phyloP scores from a whole-genome alignment of 176 grass and related monocot genomes.

The Raddia distichophylla region DNA sequence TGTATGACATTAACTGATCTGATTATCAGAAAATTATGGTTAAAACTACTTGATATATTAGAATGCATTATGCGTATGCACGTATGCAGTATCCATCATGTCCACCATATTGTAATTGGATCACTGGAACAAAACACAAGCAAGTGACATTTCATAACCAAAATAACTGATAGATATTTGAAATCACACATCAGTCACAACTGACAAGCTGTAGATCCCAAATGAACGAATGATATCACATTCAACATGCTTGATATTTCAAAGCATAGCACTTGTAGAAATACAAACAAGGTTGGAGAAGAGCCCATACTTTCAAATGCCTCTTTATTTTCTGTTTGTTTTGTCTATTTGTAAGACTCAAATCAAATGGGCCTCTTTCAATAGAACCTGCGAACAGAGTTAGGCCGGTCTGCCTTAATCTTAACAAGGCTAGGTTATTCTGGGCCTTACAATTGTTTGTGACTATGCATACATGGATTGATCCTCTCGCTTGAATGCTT shows the following conservation, averaged over 20 bases:
- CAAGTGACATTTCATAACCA: neutral
- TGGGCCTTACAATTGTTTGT: neutral
- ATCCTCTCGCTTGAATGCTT: too few species aligned
- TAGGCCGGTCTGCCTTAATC: neutral
- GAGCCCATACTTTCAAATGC: slow-evolving; percentile 69
- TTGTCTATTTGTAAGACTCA: neutral
- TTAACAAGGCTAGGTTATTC: neutral
- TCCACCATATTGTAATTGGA: neutral
- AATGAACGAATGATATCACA: neutral
- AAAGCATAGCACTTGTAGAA: neutral
- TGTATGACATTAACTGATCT: neutral
- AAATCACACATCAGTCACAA: neutral
- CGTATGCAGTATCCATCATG: neutral
- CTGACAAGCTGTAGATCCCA: neutral
- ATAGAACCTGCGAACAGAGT: too few species aligned
- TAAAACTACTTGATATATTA: slow-evolving; percentile 5
- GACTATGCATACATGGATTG: too few species aligned
- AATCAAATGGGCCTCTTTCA: neutral
- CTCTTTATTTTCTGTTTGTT: neutral
- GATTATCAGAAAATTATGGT: neutral
- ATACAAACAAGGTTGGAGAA: neutral
- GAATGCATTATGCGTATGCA: slow-evolving; percentile 6
- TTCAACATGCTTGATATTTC: slow-evolving; percentile 7
- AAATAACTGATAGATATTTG: neutral
- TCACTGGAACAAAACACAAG: slow-evolving; percentile 1